A percentile compares a stretch with the other conserved stretches of the same genome.
phyloP scores from a whole-genome alignment of 1,139 yeast genomes.

The Sugiyamaella sp. region DNA sequence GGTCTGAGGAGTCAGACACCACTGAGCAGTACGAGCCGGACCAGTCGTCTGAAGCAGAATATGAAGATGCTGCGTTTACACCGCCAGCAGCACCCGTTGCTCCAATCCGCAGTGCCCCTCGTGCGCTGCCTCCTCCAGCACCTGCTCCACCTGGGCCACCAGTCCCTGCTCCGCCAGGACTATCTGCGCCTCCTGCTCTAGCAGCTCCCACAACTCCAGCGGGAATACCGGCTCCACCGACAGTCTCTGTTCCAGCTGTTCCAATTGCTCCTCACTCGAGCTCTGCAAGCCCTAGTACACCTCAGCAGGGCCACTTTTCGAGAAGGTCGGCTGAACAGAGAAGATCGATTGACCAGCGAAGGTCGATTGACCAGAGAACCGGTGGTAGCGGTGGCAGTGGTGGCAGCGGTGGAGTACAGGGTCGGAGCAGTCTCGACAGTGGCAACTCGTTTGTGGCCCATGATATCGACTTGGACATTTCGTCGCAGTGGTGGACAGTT shows the following conservation, averaged over 20 bases:
- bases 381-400: too few relatives aligned
- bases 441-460: constrained; percentile 24
- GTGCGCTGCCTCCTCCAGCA: constrained; percentile 8
- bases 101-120: constrained; percentile 24
- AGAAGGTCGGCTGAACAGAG: constrained; percentile 10
- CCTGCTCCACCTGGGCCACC: constrained; percentile 17
- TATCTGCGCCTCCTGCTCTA: too few relatives aligned
- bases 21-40: constrained; percentile 16
- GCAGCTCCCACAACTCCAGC: too few relatives aligned
- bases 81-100: constrained; percentile 25
- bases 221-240: too few relatives aligned
- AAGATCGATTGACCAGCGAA: neutral
- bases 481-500: constrained; percentile 66
- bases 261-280: constrained; percentile 30
- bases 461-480: constrained; percentile 35
- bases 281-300: constrained; percentile 23
- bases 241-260: too few relatives aligned
- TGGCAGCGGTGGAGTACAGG: neutral
- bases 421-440: constrained; percentile 23
- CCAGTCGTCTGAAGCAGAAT: constrained; percentile 1
- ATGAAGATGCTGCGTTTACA: neutral
- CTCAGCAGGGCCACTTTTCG: constrained; percentile 24
- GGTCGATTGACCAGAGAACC: constrained; percentile 26
- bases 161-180: constrained; percentile 29
- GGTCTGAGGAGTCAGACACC: constrained; percentile 16